Conservation (phyloP, 805 yeast species). For the Wickerhamomyces bisporus region DNA sequence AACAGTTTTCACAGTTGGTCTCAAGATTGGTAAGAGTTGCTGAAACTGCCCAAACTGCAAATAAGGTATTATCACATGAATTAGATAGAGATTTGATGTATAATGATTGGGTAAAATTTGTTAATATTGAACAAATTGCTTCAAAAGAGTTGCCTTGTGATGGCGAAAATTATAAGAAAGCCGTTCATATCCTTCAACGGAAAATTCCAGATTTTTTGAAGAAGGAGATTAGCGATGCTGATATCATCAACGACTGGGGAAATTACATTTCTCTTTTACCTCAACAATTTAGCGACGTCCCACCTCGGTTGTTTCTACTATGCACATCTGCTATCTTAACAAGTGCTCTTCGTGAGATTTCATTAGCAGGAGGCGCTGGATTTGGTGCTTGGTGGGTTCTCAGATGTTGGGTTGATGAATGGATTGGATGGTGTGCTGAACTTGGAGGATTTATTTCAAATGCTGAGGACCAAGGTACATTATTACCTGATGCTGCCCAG, state of each 20-base stretch:
- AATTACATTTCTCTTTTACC: conserved; percentile 38
- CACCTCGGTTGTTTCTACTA: conserved; percentile 52
- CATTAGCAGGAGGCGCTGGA: conserved; percentile 50
- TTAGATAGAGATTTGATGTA: conserved; percentile 46
- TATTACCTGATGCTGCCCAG: neutral
- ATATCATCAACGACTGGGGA: conserved; percentile 25
- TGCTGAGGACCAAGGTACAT: neutral
- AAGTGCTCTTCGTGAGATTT: conserved; percentile 56
- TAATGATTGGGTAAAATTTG: conserved; percentile 49
- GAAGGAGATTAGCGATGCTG: conserved; percentile 9
- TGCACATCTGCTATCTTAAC: conserved; percentile 50
- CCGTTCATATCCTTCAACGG: conserved; percentile 30
- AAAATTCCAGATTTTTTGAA: conserved; percentile 32
- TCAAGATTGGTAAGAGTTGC: conserved; percentile 50
- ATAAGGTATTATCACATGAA: conserved; percentile 37
- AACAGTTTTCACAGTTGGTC: conserved; percentile 46
- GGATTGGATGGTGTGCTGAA: conserved; percentile 62
- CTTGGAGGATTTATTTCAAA: conserved; percentile 44
- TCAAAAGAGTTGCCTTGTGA: conserved; percentile 49
- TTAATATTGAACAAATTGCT: conserved; percentile 42
- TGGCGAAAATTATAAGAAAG: conserved; percentile 26
- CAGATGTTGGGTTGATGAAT: conserved; percentile 74
- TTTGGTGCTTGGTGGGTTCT: conserved; percentile 75
- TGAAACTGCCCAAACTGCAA: conserved; percentile 47
- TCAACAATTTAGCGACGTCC: conserved; percentile 39